Evolutionary conservation across 2,329 filamentous ascomycete genomes (phyloP).

Genomic region (Colletotrichum sp.): DNA sequence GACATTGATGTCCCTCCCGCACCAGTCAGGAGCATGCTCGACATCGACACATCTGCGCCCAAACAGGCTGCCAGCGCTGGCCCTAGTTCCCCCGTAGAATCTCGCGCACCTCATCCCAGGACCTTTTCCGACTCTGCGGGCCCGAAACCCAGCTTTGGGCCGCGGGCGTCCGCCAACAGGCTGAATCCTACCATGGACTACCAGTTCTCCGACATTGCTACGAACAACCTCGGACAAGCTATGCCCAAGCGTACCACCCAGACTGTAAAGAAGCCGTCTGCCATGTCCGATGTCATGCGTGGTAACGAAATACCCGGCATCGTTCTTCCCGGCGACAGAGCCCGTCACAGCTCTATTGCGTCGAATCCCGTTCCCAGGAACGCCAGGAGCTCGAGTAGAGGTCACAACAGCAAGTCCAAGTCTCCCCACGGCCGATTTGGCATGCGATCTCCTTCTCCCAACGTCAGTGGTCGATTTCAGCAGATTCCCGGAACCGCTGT

Average conservation of each 20-base stretch:
- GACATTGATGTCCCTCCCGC: constrained; percentile 55
- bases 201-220: constrained; percentile 65
- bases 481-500: constrained; percentile 39
- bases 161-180: constrained; percentile 29
- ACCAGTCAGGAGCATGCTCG: constrained; percentile 58
- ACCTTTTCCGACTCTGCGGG: constrained; percentile 59
- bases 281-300: constrained; percentile 60
- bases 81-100: constrained; percentile 51
- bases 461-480: constrained; percentile 19
- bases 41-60: constrained; percentile 43
- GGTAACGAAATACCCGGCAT: constrained; percentile 55
- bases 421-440: constrained; percentile 56
- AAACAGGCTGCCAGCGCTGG: constrained; percentile 42
- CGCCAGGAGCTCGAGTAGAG: constrained; percentile 25
- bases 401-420: constrained; percentile 53
- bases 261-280: constrained; percentile 40
- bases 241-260: constrained; percentile 59
- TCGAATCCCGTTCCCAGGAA: constrained; percentile 28
- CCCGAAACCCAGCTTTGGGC: constrained; percentile 51
- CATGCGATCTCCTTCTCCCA: constrained; percentile 20
- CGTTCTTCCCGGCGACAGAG: constrained; percentile 52
- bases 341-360: constrained; percentile 43
- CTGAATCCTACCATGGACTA: constrained; percentile 51
- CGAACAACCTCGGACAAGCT: constrained; percentile 53
- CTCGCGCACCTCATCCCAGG: constrained; percentile 45